Evolutionary conservation across 495 filamentous ascomycete genomes (phyloP).

Genomic region (Hypoxylon lienhwacheense): DNA sequence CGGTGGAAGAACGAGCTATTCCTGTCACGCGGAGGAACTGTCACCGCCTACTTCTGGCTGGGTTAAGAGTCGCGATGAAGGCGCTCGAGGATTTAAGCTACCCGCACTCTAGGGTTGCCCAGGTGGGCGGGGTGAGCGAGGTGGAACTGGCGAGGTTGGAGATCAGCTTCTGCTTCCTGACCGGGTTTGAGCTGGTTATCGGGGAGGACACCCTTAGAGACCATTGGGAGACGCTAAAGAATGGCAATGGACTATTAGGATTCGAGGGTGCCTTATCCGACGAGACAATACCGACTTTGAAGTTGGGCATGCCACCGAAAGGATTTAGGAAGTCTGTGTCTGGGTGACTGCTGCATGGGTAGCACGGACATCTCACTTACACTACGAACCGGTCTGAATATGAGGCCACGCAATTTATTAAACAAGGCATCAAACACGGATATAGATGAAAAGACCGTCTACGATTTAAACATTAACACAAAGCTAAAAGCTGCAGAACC

Average conservation of each 20-base stretch:
- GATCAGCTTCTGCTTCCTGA: constrained; percentile 87
- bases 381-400: too few species aligned
- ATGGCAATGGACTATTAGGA: constrained; percentile 36
- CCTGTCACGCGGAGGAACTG: constrained; percentile 78
- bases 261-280: neutral
- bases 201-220: constrained; percentile 61
- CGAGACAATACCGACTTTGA: constrained; percentile 16
- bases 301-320: constrained; percentile 15
- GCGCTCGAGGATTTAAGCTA: constrained; percentile 88
- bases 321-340: neutral
- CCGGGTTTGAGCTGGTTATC: constrained; percentile 78
- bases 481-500: too few species aligned
- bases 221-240: constrained; percentile 55
- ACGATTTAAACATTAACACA: too few species aligned
- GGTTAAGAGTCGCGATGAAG: constrained; percentile 86
- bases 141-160: constrained; percentile 78
- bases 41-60: constrained; percentile 84
- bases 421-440: too few species aligned
- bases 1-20: constrained; percentile 70
- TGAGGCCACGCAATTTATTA: too few species aligned
- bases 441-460: neutral
- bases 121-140: constrained; percentile 85
- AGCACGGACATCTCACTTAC: too few species aligned
- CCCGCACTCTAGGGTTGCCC: constrained; percentile 77
- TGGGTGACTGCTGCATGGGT: neutral